Base-by-base conservation (phyloP, 192 early-diverging fungal genomes). In the Lobosporangium transversale region DNA sequence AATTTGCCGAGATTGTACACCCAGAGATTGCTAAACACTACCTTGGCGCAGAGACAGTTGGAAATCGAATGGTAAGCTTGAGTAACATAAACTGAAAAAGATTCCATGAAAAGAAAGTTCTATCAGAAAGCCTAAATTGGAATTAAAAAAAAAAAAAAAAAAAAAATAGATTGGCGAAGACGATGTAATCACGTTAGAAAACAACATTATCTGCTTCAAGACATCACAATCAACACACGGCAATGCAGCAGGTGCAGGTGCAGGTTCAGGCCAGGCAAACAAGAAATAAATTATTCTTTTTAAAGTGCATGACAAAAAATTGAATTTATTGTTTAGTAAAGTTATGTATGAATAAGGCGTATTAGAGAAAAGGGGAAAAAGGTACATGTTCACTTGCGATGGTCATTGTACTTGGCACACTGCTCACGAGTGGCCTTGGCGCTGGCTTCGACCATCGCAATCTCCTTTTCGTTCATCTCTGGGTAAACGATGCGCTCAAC, bases 1-100 rank as follows among this genome's bases (percentile, higher is more conserved):
- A 93, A 68, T 85, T 94, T 83, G 92, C 93, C 12, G 69, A 79
- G 26, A 88, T 84, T 55, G 79, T 95, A 43, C 89, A 93, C 30
- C 89, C 87, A 5, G 90, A 91, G 47, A 71, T 85, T 35, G 87
- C 88, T 5, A 83, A 84, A 36, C 83, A 85, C 29, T 94, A 92
- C 32, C 85, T 84, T 6, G 91, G 90, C 18, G 89, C 91, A 0
- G 93, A 95, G 54, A 94, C 92, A 1, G 85, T 94, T 12, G 93
- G 92, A 37, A 83, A 82, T 32, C 81, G 89, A 29, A 82, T 91
- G 89, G 86, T 94, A 70, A 76, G 36, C n/a, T n/a, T n/a, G n/a
- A n/a, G n/a, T n/a, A n/a, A n/a, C n/a, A n/a, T n/a, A n/a, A n/a
- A n/a, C n/a, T n/a, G n/a, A n/a, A n/a, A n/a, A n/a, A n/a, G n/a